A percentile compares a stretch with the other conserved stretches of the same genome.
phyloP scores from a whole-genome alignment of 495 filamentous ascomycete genomes.

The Glutinoglossum americanum region DNA sequence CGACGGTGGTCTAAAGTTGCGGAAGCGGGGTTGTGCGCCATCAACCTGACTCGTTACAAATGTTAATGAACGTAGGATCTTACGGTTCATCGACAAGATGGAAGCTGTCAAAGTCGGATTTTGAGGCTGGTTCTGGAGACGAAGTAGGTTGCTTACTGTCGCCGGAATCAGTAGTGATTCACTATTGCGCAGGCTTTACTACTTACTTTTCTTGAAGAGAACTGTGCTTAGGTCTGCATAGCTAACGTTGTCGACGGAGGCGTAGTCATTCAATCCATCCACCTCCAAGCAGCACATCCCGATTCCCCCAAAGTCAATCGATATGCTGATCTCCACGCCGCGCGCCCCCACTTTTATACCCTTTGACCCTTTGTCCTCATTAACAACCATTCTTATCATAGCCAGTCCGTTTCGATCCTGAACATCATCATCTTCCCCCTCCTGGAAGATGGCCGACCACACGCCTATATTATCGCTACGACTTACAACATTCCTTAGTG shows the following conservation, averaged over 20 bases:
- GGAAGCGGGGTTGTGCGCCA: constrained; percentile 33
- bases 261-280: constrained; percentile 31
- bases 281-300: constrained; percentile 35
- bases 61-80: constrained; percentile 50
- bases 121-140: constrained; percentile 42
- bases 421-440: constrained; percentile 18
- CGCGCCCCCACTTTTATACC: not conserved
- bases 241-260: constrained; percentile 26
- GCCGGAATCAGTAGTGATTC: not conserved
- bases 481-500: constrained; percentile 41
- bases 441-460: constrained; percentile 58
- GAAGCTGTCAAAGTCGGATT: constrained; percentile 44
- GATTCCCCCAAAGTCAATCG: constrained; percentile 5
- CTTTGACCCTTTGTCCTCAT: not conserved
- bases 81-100: constrained; percentile 44
- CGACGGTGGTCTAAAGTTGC: constrained; percentile 31
- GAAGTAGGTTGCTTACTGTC: constrained; percentile 40
- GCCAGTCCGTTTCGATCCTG: not conserved
- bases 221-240: constrained; percentile 44
- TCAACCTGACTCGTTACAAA: constrained; percentile 25
- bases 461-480: constrained; percentile 39
- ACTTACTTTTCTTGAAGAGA: constrained; percentile 45
- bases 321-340: constrained; percentile 27
- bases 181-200: not conserved
- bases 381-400: constrained; percentile 6